Evolutionary conservation across 139 green algal species (phyloP).

Genomic region (Micromonas pusilla): DNA sequence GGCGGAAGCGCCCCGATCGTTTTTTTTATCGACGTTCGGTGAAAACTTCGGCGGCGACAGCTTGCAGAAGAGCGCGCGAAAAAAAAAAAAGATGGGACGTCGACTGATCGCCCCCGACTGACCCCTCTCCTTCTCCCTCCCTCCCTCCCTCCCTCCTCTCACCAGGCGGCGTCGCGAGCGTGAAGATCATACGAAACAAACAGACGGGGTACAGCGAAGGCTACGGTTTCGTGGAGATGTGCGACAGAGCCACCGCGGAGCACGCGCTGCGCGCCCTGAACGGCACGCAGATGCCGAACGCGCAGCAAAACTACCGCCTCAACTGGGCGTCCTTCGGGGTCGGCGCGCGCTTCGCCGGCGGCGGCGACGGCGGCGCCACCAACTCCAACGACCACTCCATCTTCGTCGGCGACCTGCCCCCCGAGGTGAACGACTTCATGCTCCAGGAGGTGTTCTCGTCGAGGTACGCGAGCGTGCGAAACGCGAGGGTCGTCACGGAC

Average conservation of each 20-base stretch:
- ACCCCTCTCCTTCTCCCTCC: not conserved
- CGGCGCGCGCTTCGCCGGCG: slow-evolving; percentile 30
- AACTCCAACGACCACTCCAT: slow-evolving; percentile 56
- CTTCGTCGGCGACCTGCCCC: slow-evolving; percentile 88
- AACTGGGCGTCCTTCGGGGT: slow-evolving; percentile 77
- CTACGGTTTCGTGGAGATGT: slow-evolving; percentile 78
- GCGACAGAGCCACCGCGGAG: slow-evolving; percentile 50
- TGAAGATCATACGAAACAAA: slow-evolving; percentile 78
- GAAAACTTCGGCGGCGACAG: too few relatives aligned
- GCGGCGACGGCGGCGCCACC: not conserved
- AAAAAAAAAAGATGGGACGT: too few relatives aligned
- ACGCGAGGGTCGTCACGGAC: slow-evolving; percentile 80
- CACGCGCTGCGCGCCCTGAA: slow-evolving; percentile 57
- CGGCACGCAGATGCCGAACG: slow-evolving; percentile 57
- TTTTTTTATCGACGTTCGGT: too few relatives aligned
- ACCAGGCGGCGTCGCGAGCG: slow-evolving; percentile 45
- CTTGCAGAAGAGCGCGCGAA: too few relatives aligned
- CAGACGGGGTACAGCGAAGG: slow-evolving; percentile 56
- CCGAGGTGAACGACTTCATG: slow-evolving; percentile 81
- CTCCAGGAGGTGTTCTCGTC: slow-evolving; percentile 78
- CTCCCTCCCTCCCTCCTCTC: not conserved
- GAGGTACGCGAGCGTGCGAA: slow-evolving; percentile 71
- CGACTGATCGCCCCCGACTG: too few relatives aligned
- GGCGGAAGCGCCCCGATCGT: too few relatives aligned
- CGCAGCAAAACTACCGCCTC: slow-evolving; percentile 60